phyloP scores from a whole-genome alignment of 805 yeast species.

The Spathaspora passalidarum region DNA sequence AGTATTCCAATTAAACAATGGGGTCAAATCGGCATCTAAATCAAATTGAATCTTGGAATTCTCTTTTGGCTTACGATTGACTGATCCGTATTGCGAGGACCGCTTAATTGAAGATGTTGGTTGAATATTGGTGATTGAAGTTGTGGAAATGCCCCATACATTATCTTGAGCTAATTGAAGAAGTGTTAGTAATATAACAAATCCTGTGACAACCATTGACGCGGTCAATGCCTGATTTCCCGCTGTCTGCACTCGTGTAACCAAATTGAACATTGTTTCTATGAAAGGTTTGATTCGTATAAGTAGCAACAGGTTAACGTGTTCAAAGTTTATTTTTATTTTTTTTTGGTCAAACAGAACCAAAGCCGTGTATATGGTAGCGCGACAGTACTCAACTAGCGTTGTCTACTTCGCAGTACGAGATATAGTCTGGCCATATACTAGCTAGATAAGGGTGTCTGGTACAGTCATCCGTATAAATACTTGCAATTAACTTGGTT shows the following conservation, averaged over 20 bases:
- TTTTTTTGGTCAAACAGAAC: too few relatives aligned
- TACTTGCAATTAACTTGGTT: too few relatives aligned
- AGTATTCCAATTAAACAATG: slow-evolving; percentile 94
- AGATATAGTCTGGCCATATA: too few relatives aligned
- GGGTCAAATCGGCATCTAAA: slow-evolving; percentile 66
- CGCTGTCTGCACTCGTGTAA: slow-evolving; percentile 41
- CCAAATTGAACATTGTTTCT: slow-evolving; percentile 26
- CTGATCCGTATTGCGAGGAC: slow-evolving; percentile 67
- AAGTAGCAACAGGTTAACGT: too few relatives aligned
- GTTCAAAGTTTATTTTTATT: background rate
- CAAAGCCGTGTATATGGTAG: too few relatives aligned
- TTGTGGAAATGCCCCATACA: slow-evolving; percentile 42
- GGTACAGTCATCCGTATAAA: too few relatives aligned
- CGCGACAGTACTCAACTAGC: too few relatives aligned
- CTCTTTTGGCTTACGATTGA: slow-evolving; percentile 67
- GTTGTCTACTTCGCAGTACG: too few relatives aligned
- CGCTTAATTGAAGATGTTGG: slow-evolving; percentile 45
- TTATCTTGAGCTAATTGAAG: slow-evolving; percentile 45
- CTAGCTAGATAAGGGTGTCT: too few relatives aligned
- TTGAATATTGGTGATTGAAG: slow-evolving; percentile 32
- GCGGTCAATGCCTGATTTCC: slow-evolving; percentile 53
- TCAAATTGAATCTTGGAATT: slow-evolving; percentile 72
- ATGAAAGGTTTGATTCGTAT: background rate
- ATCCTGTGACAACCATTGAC: slow-evolving; percentile 34
- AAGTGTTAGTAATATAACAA: slow-evolving; percentile 48